Conservation (phyloP, 2,329 filamentous ascomycete genomes). For the Ceratocystis albifundus region DNA sequence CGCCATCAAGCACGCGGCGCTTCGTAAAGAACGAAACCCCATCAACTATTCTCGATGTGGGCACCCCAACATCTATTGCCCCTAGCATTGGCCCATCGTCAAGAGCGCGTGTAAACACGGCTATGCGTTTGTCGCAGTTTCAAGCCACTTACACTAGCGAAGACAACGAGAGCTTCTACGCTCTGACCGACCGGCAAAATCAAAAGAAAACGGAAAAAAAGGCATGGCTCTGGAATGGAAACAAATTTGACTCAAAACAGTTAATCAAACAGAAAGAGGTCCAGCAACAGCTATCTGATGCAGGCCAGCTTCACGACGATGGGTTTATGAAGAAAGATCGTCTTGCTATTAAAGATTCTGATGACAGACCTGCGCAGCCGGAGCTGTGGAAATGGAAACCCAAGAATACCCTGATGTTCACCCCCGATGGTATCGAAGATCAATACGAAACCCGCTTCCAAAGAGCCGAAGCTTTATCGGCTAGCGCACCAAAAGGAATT, state of each 20-base stretch:
- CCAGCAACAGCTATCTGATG: constrained; percentile 41
- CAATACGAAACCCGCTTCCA: constrained; percentile 51
- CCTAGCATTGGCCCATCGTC: neutral
- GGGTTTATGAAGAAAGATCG: constrained; percentile 44
- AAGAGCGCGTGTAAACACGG: constrained; percentile 18
- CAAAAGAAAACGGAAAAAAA: constrained; percentile 72
- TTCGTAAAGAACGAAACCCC: constrained; percentile 46
- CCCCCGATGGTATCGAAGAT: constrained; percentile 53
- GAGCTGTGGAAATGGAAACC: constrained; percentile 65
- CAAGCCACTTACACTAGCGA: constrained; percentile 93
- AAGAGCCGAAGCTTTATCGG: constrained; percentile 56
- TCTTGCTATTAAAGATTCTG: constrained; percentile 53
- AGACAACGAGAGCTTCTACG: constrained; percentile 95
- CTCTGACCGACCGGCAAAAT: constrained; percentile 82
- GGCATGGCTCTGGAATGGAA: constrained; percentile 77
- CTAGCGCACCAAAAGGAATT: constrained; percentile 64
- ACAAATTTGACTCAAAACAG: constrained; percentile 74
- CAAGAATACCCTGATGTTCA: constrained; percentile 81
- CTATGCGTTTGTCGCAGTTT: constrained; percentile 54
- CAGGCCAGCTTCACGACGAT: constrained; percentile 41
- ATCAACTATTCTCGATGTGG: constrained; percentile 31
- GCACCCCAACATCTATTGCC: constrained; percentile 17
- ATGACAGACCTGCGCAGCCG: constrained; percentile 62
- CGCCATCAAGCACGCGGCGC: constrained; percentile 37
- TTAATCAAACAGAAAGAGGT: constrained; percentile 57